phyloP scores from a whole-genome alignment of 495 filamentous ascomycete genomes.

The Aspergillus nidulans region DNA sequence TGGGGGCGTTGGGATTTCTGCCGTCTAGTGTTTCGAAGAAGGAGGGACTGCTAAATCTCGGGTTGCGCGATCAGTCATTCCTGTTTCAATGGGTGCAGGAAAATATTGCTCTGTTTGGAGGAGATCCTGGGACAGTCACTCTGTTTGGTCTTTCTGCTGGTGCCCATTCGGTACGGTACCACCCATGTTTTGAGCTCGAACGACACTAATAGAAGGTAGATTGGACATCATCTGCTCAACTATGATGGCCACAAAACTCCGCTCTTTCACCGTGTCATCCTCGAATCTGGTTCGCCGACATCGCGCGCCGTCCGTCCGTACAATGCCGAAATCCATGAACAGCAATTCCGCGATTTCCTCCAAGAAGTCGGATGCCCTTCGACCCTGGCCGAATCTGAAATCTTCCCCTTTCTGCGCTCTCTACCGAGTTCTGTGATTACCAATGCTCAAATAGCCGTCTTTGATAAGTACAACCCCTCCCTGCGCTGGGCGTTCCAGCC shows the following conservation, averaged over 20 bases:
- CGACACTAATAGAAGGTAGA: constrained; percentile 27
- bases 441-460: constrained; percentile 47
- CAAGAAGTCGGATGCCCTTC: constrained; percentile 31
- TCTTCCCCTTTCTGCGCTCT: constrained; percentile 49
- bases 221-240: constrained; percentile 61
- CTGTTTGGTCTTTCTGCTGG: constrained; percentile 62
- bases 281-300: constrained; percentile 60
- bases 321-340: constrained; percentile 52
- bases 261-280: constrained; percentile 58
- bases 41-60: constrained; percentile 57
- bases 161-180: constrained; percentile 49
- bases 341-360: constrained; percentile 58
- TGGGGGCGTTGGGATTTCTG: constrained; percentile 63
- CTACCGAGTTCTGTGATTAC: constrained; percentile 43
- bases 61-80: constrained; percentile 57
- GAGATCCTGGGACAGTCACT: constrained; percentile 59
- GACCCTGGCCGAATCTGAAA: constrained; percentile 34
- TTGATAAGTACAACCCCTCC: constrained; percentile 47
- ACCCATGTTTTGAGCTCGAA: background rate
- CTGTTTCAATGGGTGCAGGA: constrained; percentile 58
- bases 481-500: constrained; percentile 67
- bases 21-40: constrained; percentile 47
- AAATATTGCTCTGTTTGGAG: constrained; percentile 55
- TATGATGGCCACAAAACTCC: constrained; percentile 26
- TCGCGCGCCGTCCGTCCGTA: constrained; percentile 56